Evolutionary conservation across 805 yeast species (phyloP), one percentile per base, ranked within the genome.

Genomic region (Yamadazyma philogaea): DNA sequence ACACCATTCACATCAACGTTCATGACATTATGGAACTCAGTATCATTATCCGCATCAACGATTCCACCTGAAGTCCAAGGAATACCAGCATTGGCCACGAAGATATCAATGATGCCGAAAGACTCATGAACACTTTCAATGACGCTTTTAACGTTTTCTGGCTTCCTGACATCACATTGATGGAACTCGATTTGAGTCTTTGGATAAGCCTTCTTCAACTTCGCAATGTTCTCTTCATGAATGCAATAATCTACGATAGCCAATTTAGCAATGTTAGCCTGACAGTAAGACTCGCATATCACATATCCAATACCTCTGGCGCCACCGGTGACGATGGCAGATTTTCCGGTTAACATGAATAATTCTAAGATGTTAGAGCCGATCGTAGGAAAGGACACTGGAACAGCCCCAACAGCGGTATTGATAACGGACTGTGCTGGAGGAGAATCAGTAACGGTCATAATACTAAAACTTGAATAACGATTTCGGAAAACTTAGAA

Each of bases 1-100:
- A 84, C 85, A 8, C 93, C 88, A 58, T 85, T 82, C 47, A 89
- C 69, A 59, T 89, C 93, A 42, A 85, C 78, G 57, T 80, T 77
- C 57, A 87, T 74, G 43, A 88, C 79, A 51, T 78, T 79, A 59
- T 75, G 69, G 90, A 95, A 89, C 54, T 79, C 81, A 41, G 66
- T 64, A 50, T 72, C 72, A 48, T 78, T 79, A 37, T 67, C 72
- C 30, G 64, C 67, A 21, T 59, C 64, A 43, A 70, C 61, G 46
- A 70, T 50, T 19, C 63, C 53, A 30, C 75, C 75, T 0, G 72
- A 56, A 44, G 69, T 66, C 75, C 75, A 70, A n/a, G 74, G 74
- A 35, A 70, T 68, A 30, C 75, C 75, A 6, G 75, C 75, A 47
- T 70, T 70, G 47, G 75, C 75, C 35, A 69, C 71, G 44, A 70